Base-by-base conservation (phyloP, 108 stramenopile species). In the Nitzschia inconspicua region DNA sequence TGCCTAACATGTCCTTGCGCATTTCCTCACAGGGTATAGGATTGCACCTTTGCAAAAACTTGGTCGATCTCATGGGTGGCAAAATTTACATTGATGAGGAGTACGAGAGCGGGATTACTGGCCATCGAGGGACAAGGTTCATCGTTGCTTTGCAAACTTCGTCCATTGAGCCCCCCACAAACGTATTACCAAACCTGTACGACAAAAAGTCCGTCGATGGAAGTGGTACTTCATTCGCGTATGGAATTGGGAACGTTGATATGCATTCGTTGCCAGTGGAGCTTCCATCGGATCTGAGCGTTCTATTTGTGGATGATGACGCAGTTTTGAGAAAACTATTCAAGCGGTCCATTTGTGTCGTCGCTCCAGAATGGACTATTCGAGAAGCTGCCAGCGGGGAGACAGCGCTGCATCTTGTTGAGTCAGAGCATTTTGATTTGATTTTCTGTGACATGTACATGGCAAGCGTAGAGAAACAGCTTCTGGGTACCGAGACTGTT, bases 261-360 rank as follows among this genome's bases (percentile, higher is more conserved):
- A 18, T 23, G 31, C 9, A 22, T 3, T 37, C 58, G 4, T 26
- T 60, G 11, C 43, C 29, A 48, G 23, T 47, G 24, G 60, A 70
- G 13, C 63, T 77, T 7, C 76, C 76, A 1, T 59, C 61, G 35
- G 20, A 20, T 2, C 3, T 75, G 2, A 66, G 69, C 8, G 73
- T 77, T 14, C 44, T 82, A 39, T 72, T 82, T 58, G 74, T 82
- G 3, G 80, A 82, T 42, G 80, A 82, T 49, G 80, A 82, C 47
- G 25, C 47, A 0, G 61, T 82, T 26, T 44, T 82, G 27, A 63
- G 80, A 52, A 82, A 82, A 56, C 57, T 82, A 11, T 74, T 77
- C 36, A 19, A 46, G 4, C 68, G 80, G 3, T 58, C 76, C 18
- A 53, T 82, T 8, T 44, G 49, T 28, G 48, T 40, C 7, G 69